phyloP scores from a whole-genome alignment of 1,284 basidiomycete species.

The Ceratobasidium papillatum region DNA sequence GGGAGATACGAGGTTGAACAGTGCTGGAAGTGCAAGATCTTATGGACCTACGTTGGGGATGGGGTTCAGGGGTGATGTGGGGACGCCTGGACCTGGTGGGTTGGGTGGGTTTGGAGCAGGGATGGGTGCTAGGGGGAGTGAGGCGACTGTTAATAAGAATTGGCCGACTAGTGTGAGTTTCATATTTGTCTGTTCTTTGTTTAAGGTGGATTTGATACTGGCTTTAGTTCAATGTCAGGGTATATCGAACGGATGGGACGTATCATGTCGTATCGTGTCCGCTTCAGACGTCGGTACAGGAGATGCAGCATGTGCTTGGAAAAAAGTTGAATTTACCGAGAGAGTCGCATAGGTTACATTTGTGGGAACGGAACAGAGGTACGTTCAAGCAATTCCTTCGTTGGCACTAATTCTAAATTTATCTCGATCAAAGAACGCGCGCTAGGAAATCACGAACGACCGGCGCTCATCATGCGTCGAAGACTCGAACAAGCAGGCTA shows the following conservation, averaged over 20 bases:
- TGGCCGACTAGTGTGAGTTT: constrained; percentile 16
- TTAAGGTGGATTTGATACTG: background rate
- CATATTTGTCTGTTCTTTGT: background rate
- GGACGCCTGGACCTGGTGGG: background rate
- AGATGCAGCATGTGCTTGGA: constrained; percentile 71
- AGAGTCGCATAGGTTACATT: constrained; percentile 77
- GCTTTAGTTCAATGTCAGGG: constrained; percentile 64
- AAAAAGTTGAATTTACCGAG: constrained; percentile 57
- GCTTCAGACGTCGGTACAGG: constrained; percentile 72
- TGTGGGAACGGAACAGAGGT: constrained; percentile 88
- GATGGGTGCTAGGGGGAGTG: constrained; percentile 7
- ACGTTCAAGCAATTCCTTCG: constrained; percentile 48
- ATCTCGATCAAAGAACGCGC: constrained; percentile 76
- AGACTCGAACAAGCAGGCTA: constrained; percentile 93
- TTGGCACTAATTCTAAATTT: background rate
- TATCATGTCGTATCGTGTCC: constrained; percentile 77
- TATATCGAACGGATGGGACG: constrained; percentile 79
- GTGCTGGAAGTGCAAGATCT: constrained; percentile 40
- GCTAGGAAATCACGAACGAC: constrained; percentile 81
- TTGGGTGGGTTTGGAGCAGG: background rate
- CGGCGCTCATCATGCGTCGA: constrained; percentile 84
- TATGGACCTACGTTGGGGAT: constrained; percentile 2
- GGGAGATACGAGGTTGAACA: constrained; percentile 35
- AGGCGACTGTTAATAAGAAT: constrained; percentile 2
- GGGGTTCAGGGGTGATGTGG: background rate